These are phyloP conservation scores for Beauveria sp. DNA, from an alignment of 2,329 filamentous ascomycete species.

Conservation along the genomic window DNA sequence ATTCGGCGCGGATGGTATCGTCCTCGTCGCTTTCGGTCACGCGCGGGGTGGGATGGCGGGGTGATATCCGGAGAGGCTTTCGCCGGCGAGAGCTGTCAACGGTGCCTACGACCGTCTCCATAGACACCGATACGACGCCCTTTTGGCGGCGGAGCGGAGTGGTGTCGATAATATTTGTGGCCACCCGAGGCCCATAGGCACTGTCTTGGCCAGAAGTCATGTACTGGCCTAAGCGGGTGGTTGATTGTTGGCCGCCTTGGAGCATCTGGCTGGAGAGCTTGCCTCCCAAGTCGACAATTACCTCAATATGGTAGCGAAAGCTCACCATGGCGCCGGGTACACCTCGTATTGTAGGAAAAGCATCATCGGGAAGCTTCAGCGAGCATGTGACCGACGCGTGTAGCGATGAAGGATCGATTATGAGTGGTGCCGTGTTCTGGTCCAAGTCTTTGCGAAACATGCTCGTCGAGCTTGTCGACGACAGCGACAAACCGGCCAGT, in stretches of 20 bases:
- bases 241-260: slow-evolving; percentile 52
- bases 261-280: slow-evolving; percentile 63
- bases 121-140: slow-evolving; percentile 78
- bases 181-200: slow-evolving; percentile 24
- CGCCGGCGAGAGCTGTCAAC: slow-evolving; percentile 55
- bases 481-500: slow-evolving; percentile 76
- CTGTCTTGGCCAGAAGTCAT: slow-evolving; percentile 18
- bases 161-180: slow-evolving; percentile 73
- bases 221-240: slow-evolving; percentile 29
- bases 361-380: slow-evolving; percentile 80
- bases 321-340: slow-evolving; percentile 91
- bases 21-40: slow-evolving; percentile 26
- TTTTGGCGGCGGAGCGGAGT: slow-evolving; percentile 81
- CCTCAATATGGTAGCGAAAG: slow-evolving; percentile 90
- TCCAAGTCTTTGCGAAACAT: slow-evolving; percentile 93
- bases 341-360: slow-evolving; percentile 82
- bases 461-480: slow-evolving; percentile 78
- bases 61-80: slow-evolving; percentile 19
- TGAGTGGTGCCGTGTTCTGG: slow-evolving; percentile 79
- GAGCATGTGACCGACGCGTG: slow-evolving; percentile 74
- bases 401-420: slow-evolving; percentile 74
- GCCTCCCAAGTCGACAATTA: slow-evolving; percentile 85
- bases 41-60: slow-evolving; percentile 20
- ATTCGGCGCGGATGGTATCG: slow-evolving; percentile 19
- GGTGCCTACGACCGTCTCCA: slow-evolving; percentile 83